Evolutionary conservation across 495 filamentous ascomycete species (phyloP).

Genomic region (Achaetomiella virescens): DNA sequence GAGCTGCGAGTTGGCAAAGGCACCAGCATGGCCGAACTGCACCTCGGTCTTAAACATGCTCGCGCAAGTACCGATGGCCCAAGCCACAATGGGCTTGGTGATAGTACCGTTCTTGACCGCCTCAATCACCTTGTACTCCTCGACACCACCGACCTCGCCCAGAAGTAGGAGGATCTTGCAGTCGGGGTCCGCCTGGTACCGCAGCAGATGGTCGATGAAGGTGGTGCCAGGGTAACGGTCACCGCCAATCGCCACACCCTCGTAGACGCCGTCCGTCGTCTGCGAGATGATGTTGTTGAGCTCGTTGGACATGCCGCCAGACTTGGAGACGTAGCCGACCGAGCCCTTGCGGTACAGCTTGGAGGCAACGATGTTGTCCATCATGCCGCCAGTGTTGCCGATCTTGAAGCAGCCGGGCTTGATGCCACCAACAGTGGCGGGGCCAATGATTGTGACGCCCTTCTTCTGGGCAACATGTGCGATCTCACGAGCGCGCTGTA

Average conservation of each 20-base stretch:
- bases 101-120: slow-evolving; percentile 90
- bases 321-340: slow-evolving; percentile 99
- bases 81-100: slow-evolving; percentile 96
- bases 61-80: slow-evolving; percentile 98
- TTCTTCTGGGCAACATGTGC: slow-evolving; percentile 92
- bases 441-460: slow-evolving; percentile 97
- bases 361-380: slow-evolving; percentile 99
- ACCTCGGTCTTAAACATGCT: slow-evolving; percentile 99
- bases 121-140: slow-evolving; percentile 99
- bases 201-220: slow-evolving; percentile 95
- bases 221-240: slow-evolving; percentile 98
- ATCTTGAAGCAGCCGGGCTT: slow-evolving; percentile 99
- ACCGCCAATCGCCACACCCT: slow-evolving; percentile 98
- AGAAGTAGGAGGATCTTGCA: slow-evolving; percentile 96
- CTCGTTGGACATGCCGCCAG: slow-evolving; percentile 99
- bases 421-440: slow-evolving; percentile 97
- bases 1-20: slow-evolving; percentile 97
- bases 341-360: slow-evolving; percentile 99
- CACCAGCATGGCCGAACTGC: slow-evolving; percentile 97
- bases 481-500: slow-evolving; percentile 90
- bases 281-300: slow-evolving; percentile 98
- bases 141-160: slow-evolving; percentile 97
- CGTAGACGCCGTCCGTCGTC: slow-evolving; percentile 93
- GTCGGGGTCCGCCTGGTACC: slow-evolving; percentile 89
- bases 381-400: slow-evolving; percentile 99